Evolutionary conservation across 83 land plant genomes (phyloP).

Genomic region (Picea abies): DNA sequence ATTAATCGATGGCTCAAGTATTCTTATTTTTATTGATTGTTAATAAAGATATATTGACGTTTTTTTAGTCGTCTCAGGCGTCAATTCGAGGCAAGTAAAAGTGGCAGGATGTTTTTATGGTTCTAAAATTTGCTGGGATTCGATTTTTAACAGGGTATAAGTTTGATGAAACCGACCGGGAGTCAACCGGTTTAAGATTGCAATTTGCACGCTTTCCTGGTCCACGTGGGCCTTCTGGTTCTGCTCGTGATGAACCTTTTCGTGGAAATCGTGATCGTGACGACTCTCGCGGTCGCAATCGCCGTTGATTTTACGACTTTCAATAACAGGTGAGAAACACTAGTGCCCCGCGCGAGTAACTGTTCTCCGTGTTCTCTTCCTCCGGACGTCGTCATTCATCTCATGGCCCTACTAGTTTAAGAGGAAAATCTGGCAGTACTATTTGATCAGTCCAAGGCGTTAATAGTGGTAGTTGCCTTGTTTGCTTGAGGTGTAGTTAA

Average conservation of each 20-base stretch:
- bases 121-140: slow-evolving; percentile 5
- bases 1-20: too few relatives aligned
- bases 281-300: neutral
- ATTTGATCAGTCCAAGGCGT: too few relatives aligned
- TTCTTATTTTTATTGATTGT: too few relatives aligned
- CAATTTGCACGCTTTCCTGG: slow-evolving; percentile 66
- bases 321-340: too few relatives aligned
- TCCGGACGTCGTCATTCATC: too few relatives aligned
- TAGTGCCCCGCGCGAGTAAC: too few relatives aligned
- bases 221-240: slow-evolving; percentile 35
- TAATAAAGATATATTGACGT: too few relatives aligned
- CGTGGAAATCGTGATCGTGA: slow-evolving; percentile 19
- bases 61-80: neutral
- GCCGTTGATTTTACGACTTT: slow-evolving; percentile 15
- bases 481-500: too few relatives aligned
- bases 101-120: neutral
- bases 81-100: neutral
- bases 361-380: too few relatives aligned
- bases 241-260: slow-evolving; percentile 16
- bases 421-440: too few relatives aligned
- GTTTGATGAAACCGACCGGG: slow-evolving; percentile 54
- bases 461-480: too few relatives aligned
- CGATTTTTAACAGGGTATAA: slow-evolving; percentile 49
- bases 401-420: too few relatives aligned
- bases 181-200: slow-evolving; percentile 42